Conservation (phyloP, 2,329 filamentous ascomycete genomes). For the Fusarium anguioides region DNA sequence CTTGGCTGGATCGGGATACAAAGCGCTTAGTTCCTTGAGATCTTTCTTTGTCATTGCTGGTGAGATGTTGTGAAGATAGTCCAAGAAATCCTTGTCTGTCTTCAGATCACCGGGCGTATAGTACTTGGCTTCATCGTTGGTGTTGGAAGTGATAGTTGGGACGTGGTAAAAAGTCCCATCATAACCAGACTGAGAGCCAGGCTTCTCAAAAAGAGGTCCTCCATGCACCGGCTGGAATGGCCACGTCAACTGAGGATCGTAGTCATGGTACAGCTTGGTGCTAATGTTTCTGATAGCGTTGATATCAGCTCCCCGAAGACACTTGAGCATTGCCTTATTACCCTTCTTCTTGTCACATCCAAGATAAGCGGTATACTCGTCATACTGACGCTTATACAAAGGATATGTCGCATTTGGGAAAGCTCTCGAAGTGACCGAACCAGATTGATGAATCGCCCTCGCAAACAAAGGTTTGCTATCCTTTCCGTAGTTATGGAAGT, state of each 20-base stretch:
- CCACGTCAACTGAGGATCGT: slow-evolving; percentile 57
- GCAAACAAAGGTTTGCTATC: slow-evolving; percentile 48
- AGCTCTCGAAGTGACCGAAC: slow-evolving; percentile 51
- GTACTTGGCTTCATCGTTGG: slow-evolving; percentile 52
- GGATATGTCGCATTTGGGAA: slow-evolving; percentile 52
- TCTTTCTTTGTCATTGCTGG: slow-evolving; percentile 47
- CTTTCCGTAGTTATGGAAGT: slow-evolving; percentile 53
- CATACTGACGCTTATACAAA: slow-evolving; percentile 49
- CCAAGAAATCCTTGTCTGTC: slow-evolving; percentile 52
- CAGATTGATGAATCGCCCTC: slow-evolving; percentile 52
- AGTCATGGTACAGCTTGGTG: slow-evolving; percentile 52
- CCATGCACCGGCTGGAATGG: slow-evolving; percentile 61
- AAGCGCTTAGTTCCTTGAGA: slow-evolving; percentile 40
- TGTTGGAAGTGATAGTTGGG: slow-evolving; percentile 52
- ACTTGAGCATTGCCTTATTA: slow-evolving; percentile 51
- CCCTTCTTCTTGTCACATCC: slow-evolving; percentile 43
- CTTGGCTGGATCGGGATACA: slow-evolving; percentile 52
- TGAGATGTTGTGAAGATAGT: slow-evolving; percentile 51
- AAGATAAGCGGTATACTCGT: slow-evolving; percentile 45
- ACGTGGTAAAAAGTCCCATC: slow-evolving; percentile 53
- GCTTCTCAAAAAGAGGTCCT: slow-evolving; percentile 58
- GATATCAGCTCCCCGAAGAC: slow-evolving; percentile 53
- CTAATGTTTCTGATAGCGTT: slow-evolving; percentile 52
- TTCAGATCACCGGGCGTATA: slow-evolving; percentile 49
- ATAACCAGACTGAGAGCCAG: slow-evolving; percentile 55